These are phyloP conservation scores for Pyrenochaeta sp. DNA, from an alignment of 2,329 filamentous ascomycete species.

Conservation along the genomic window DNA sequence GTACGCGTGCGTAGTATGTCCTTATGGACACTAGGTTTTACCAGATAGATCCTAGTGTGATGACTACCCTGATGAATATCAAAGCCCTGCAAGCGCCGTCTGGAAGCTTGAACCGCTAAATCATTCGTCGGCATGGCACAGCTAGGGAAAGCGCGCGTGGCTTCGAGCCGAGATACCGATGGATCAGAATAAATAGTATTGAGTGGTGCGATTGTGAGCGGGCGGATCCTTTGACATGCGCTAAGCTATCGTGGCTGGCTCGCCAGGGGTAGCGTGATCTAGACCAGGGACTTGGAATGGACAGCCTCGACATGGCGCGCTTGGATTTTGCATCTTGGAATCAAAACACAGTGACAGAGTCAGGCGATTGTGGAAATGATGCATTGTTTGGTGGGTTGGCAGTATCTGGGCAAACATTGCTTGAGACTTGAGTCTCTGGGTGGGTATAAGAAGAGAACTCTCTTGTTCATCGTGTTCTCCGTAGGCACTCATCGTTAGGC, in stretches of 20 bases:
- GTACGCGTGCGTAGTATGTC: constrained; percentile 12
- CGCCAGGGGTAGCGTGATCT: constrained; percentile 8
- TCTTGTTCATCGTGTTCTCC: too few relatives aligned
- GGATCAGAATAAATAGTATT: constrained; percentile 13
- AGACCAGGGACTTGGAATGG: constrained; percentile 8
- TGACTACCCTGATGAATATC: constrained; percentile 1
- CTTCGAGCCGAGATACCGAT: constrained; percentile 9
- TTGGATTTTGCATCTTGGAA: background rate
- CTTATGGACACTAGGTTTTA: background rate
- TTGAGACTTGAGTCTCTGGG: too few relatives aligned
- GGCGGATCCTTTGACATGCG: constrained; percentile 1
- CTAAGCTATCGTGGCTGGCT: constrained; percentile 7
- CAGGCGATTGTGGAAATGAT: constrained; percentile 12
- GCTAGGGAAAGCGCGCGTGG: constrained; percentile 24
- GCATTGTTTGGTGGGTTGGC: background rate
- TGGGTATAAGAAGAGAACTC: too few relatives aligned
- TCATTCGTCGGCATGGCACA: constrained; percentile 10
- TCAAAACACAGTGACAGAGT: background rate
- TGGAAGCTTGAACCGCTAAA: constrained; percentile 9
- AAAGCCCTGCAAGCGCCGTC: constrained; percentile 1
- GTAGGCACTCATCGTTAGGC: background rate
- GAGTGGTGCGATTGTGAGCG: constrained; percentile 15
- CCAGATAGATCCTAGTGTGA: constrained; percentile 9
- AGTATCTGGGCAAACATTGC: too few relatives aligned
- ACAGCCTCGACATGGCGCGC: constrained; percentile 1